Evolutionary conservation across 2,329 filamentous ascomycete genomes (phyloP), one percentile per base, ranked within the genome.

Genomic region (Coniochaeta ligniaria): DNA sequence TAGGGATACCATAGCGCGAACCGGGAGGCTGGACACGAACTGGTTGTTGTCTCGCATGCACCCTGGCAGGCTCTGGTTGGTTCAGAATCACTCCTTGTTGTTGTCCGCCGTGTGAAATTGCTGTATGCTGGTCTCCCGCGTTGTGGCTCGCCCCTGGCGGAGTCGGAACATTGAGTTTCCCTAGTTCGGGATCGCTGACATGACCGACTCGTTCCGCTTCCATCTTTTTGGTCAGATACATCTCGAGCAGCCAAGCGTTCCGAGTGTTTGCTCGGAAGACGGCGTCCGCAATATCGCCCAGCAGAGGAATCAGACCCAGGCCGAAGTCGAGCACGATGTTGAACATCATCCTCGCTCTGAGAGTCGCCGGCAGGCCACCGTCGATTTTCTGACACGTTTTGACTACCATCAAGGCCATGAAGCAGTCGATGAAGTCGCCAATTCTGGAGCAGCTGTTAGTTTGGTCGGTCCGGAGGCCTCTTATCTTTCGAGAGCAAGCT

Each of bases 281-380:
- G 6, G 89, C 88, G 68, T 95, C 91, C 43, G 81, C 83, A 2
- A 94, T 62, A 68, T 94, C 91, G n/a, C 91, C 91, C 0, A 92
- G 63, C 63, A 94, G 84, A 0, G 91, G 91, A 0, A 94, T 78
- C 2, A 95, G 75, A 6, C 91, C 91, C 36, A 93, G 78, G 41
- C 82, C 71, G 66, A 95, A 91, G 70, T 96, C 91, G 45, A 93
- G 62, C 3, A 82, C 68, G 60, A 97, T 84, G 74, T 96, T 96
- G 69, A 92, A 74, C 64, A 92, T 73, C 95, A 99, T 98, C 69
- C 82, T 82, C 31, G 82, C 72, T 60, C 83, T 80, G 57, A 94
- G 74, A 11, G 73, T 69, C 5, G 73, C 65, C 1, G 88, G 88
- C 5, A 98, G 83, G 16, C 90, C 91, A 57, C 90, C 91, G 59